Base-by-base conservation (phyloP, 371 early-diverging fungal species). In the Parasitella parasitica region DNA sequence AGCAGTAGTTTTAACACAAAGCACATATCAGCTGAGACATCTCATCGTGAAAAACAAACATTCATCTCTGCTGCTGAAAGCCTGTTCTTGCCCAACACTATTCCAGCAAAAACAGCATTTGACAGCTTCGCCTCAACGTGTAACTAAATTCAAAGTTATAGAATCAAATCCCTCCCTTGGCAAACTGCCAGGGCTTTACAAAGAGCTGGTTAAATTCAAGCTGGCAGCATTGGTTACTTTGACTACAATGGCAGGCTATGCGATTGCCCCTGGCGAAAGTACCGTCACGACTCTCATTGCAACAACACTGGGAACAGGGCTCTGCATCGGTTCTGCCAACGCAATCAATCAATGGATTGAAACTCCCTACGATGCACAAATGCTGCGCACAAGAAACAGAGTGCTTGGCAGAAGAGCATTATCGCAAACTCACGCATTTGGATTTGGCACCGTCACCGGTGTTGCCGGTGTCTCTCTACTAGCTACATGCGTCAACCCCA, bases 261-360 rank as follows among this genome's bases (percentile, higher is more conserved):
- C 97, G 15, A 79, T 96, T 64, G 93, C 97, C 7, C 96, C 97
- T 3, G 91, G 90, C 1, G 89, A 89, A 0, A 75, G 86, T 4
- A 75, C 82, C 36, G 69, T 96, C 6, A 64, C 84, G 4, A 88
- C 90, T 0, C 72, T 97, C 38, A 69, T 95, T 11, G 91, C 84
- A 58, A 93, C 96, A 24, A 94, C 96, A 0, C 67, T 86, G 1
- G 99, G 99, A 20, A 97, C 97, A 0, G 86, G 86, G 0, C 83
- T 98, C 43, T 97, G 98, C 71, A 86, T 94, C n/a, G 80, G 86
- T 6, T 91, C 94, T 20, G 99, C 98, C 37, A 98, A 98, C 75
- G 80, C 94, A 16, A 85, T 97, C 68, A 98, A 98, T 75, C 98
- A 97, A 75, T 96, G 95, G 91, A 86, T 94, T 24, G 99, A 98